Evolutionary conservation across 1,284 basidiomycete genomes (phyloP).

Genomic region (Heliocybe sulcata): DNA sequence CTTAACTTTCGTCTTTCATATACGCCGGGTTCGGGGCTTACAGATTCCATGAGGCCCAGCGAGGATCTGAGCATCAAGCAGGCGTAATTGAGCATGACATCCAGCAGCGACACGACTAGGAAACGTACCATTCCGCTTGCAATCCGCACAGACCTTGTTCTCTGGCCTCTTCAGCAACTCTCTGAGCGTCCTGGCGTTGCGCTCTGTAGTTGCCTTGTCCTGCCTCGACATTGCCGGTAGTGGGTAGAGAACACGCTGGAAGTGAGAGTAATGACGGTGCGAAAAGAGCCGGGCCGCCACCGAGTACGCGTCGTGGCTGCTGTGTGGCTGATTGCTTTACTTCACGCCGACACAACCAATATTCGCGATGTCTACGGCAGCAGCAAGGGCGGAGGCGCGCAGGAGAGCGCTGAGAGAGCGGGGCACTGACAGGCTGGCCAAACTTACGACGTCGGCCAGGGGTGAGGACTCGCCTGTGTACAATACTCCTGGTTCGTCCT

Average conservation of each 20-base stretch:
- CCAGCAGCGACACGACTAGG: background rate
- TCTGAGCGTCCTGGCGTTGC: conserved; percentile 68
- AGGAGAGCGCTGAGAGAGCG: conserved; percentile 65
- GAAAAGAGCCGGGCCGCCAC: background rate
- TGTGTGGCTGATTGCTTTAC: background rate
- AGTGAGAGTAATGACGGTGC: background rate
- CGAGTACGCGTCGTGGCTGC: conserved; percentile 1
- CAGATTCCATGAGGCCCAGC: conserved; percentile 99
- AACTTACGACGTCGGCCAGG: conserved; percentile 65
- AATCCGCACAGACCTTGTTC: conserved; percentile 93
- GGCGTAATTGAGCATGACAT: conserved; percentile 3
- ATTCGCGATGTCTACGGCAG: conserved; percentile 26
- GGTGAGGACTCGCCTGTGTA: conserved; percentile 64
- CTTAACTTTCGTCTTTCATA: background rate
- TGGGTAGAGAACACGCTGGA: conserved; percentile 6
- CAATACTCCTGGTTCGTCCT: conserved; percentile 40
- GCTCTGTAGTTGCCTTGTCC: conserved; percentile 81
- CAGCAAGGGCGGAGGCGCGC: conserved; percentile 66
- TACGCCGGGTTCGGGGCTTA: conserved; percentile 29
- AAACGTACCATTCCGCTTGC: conserved; percentile 80
- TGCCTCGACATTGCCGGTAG: conserved; percentile 51
- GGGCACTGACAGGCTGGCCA: conserved; percentile 64
- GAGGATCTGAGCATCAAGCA: conserved; percentile 58
- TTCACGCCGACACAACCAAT: conserved; percentile 5
- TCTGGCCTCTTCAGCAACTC: conserved; percentile 85